Base-by-base conservation (phyloP, 331 rosid species). In the Arachis monticola region DNA sequence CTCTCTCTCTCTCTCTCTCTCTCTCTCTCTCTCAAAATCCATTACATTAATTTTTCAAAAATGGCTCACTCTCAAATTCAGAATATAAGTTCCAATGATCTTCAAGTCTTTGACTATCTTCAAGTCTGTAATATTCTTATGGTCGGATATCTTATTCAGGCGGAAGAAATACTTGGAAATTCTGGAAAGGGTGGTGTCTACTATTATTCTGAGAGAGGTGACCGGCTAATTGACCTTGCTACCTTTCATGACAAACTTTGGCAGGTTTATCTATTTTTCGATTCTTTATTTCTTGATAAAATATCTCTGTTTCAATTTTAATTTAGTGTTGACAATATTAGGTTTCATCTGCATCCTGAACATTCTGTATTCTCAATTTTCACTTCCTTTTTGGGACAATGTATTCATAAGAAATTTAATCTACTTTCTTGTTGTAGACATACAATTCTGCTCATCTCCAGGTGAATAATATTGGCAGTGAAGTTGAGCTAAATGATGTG, bases 171-270 rank as follows among this genome's bases (percentile, higher is more conserved):
- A 67, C 88, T 92, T 58, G 87, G 84, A 58, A 92, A 83, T 77
- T 88, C 93, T 71, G 92, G 88, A 73, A 94, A 87, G 83, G 96
- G 95, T 57, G 93, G 93, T 83, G 85, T 94, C 70, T 89, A 90
- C 84, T 92, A 88, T 77, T 94, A 88, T 84, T 92, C 99, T 45
- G 99, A 94, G 91, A 88, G 99, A 70, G 97, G 96, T 62, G 99
- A 94, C 77, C 88, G 99, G 60, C 82, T 94, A 47, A 92, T 94
- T 77, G 97, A 92, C 73, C 92, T 94, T n/a, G 82, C 93, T 52
- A 86, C 97, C 56, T 88, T 92, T 78, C 88, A 91, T 58, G 93
- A 90, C 87, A 88, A 84, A 84, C 92, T 94, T 85, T 94, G 96
- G 99, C 99, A 88, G 99, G 99, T 90, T 44, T 27, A 84, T 67